Percentiles rank a stretch among this genome's conserved stretches.
These are phyloP conservation scores for Eucalyptus polybractea DNA, from an alignment of 345 rosid species.

Conservation along the genomic window DNA sequence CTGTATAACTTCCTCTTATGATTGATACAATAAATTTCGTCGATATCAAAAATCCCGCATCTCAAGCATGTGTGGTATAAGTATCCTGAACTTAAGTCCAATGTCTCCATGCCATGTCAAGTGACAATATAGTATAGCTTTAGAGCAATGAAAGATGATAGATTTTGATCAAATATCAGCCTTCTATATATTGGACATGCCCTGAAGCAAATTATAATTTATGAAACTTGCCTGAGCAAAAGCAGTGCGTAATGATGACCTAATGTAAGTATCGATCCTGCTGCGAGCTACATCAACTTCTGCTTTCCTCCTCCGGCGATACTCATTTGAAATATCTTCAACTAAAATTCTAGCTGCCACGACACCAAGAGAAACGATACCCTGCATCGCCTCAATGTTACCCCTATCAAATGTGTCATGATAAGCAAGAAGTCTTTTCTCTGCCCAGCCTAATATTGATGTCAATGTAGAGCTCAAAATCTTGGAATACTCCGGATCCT, in stretches of 20 bases:
- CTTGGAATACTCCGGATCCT: conserved; percentile 79
- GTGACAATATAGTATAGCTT: neutral
- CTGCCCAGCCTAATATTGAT: conserved; percentile 92
- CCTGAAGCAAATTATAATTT: neutral
- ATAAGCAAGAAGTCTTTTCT: conserved; percentile 92
- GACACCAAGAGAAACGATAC: conserved; percentile 81
- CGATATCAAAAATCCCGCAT: neutral
- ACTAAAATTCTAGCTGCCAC: conserved; percentile 82
- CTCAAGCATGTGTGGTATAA: neutral
- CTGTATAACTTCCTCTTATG: neutral
- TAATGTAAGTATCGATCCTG: conserved; percentile 89
- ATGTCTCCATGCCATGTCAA: neutral
- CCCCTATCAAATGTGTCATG: conserved; percentile 80
- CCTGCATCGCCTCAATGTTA: conserved; percentile 65
- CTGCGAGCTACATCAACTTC: conserved; percentile 78
- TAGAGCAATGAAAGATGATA: neutral
- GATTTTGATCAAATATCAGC: neutral
- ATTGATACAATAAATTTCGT: neutral
- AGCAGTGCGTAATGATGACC: conserved; percentile 90
- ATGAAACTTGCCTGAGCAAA: conserved; percentile 90
- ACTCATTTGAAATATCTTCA: conserved; percentile 93
- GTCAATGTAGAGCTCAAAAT: conserved; percentile 75
- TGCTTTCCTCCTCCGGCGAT: conserved; percentile 76
- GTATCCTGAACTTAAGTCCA: neutral
- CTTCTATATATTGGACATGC: neutral